Conservation (phyloP, 106 monocot species). For the Dioscorea dumetorum region DNA sequence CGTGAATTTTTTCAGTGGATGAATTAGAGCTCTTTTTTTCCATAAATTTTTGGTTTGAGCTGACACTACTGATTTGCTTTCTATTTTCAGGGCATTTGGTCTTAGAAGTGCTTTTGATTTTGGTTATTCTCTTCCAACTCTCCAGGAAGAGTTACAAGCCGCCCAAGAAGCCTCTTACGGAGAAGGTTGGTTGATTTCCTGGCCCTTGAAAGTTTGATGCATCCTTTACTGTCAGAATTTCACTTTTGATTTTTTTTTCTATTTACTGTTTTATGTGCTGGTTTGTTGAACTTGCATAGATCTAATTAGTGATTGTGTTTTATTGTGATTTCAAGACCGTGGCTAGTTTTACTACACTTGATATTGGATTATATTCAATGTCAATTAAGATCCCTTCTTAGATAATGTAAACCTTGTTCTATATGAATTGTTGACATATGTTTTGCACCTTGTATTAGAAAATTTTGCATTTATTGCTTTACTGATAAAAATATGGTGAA, state of each 20-base stretch:
- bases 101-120: constrained; percentile 68
- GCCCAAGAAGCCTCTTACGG: constrained; percentile 74
- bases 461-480: no score
- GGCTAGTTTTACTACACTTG: no score
- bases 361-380: no score
- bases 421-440: no score
- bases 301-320: no score
- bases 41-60: not conserved
- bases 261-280: not conserved
- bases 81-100: constrained; percentile 62
- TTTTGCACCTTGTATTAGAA: no score
- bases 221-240: not conserved
- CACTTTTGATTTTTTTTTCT: not conserved
- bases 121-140: constrained; percentile 67
- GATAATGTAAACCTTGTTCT: no score
- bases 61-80: not conserved
- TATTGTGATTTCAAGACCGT: no score
- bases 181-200: constrained; percentile 36
- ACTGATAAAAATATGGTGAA: no score
- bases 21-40: no score
- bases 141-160: constrained; percentile 87
- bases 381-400: no score
- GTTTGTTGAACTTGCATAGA: no score
- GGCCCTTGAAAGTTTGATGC: not conserved
- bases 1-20: not conserved